Evolutionary conservation across 768 basidiomycete genomes (phyloP).

Genomic region (Serpula lacrymans): DNA sequence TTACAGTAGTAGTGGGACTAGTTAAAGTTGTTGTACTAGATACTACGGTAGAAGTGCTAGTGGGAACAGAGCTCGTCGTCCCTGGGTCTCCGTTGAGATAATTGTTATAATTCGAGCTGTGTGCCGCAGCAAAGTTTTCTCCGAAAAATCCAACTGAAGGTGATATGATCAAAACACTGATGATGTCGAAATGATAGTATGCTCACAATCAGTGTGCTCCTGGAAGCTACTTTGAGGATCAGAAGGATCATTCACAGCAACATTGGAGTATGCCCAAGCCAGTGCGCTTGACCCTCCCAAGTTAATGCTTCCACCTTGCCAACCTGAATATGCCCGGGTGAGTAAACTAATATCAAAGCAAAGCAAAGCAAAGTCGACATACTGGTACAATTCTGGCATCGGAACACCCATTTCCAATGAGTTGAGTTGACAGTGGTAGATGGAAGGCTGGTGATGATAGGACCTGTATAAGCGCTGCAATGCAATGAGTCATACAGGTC

Average conservation of each 20-base stretch:
- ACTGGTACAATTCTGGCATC: conserved; percentile 66
- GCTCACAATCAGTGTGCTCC: conserved; percentile 59
- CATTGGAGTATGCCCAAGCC: conserved; percentile 48
- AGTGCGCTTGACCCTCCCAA: conserved; percentile 29
- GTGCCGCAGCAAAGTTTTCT: conserved; percentile 42
- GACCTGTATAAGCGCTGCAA: conserved; percentile 42
- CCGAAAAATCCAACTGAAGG: conserved; percentile 57
- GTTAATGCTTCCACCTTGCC: conserved; percentile 38
- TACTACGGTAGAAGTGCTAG: conserved; percentile 31
- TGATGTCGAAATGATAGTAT: conserved; percentile 1
- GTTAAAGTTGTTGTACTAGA: conserved; percentile 30
- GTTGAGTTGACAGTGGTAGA: conserved; percentile 52
- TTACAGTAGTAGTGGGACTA: conserved; percentile 20
- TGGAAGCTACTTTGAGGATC: conserved; percentile 48
- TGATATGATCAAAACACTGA: not conserved
- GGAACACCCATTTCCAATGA: conserved; percentile 67
- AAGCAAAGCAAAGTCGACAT: conserved; percentile 15
- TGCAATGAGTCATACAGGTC: too few relatives aligned
- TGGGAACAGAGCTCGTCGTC: conserved; percentile 19
- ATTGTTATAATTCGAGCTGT: conserved; percentile 12
- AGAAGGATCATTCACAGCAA: conserved; percentile 45
- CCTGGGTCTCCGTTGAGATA: conserved; percentile 40
- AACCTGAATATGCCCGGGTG: conserved; percentile 22
- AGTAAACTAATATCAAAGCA: not conserved
- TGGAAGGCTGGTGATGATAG: conserved; percentile 49